Evolutionary conservation across 1,284 basidiomycete species (phyloP).

Genomic region (Ceratobasidium sp.): DNA sequence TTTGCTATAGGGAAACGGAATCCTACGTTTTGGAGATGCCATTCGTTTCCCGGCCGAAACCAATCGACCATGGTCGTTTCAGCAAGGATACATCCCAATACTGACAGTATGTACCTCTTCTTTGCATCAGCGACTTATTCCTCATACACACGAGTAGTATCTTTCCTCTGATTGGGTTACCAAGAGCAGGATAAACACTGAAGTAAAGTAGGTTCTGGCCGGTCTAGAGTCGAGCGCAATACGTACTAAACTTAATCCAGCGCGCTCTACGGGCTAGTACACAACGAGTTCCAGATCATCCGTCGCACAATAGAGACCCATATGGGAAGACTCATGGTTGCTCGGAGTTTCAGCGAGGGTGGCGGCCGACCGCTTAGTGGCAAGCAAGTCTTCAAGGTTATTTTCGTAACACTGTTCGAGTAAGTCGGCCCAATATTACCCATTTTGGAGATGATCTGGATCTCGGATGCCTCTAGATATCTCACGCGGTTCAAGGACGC

Average conservation of each 20-base stretch:
- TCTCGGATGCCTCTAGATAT: slow-evolving; percentile 60
- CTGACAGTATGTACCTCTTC: slow-evolving; percentile 63
- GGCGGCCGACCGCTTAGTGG: slow-evolving; percentile 56
- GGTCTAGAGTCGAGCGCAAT: not conserved
- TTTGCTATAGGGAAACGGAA: slow-evolving; percentile 63
- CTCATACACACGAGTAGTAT: slow-evolving; percentile 61
- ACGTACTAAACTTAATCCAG: slow-evolving; percentile 55
- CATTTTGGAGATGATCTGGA: not conserved
- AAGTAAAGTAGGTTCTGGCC: slow-evolving; percentile 65
- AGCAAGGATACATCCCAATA: slow-evolving; percentile 69
- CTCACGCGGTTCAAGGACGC: slow-evolving; percentile 72
- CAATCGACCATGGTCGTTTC: slow-evolving; percentile 67
- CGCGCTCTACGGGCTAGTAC: slow-evolving; percentile 66
- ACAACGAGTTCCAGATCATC: slow-evolving; percentile 67
- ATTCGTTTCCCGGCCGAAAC: slow-evolving; percentile 57
- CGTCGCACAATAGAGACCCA: slow-evolving; percentile 61
- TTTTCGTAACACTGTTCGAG: slow-evolving; percentile 68
- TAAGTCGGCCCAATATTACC: slow-evolving; percentile 55
- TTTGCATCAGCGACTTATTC: not conserved
- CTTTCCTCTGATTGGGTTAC: slow-evolving; percentile 73
- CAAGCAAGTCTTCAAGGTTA: slow-evolving; percentile 63
- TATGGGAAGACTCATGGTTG: slow-evolving; percentile 61
- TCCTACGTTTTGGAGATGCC: slow-evolving; percentile 67
- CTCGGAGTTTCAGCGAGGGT: slow-evolving; percentile 62
- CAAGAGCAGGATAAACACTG: slow-evolving; percentile 68